Conservation (phyloP, 768 basidiomycete species). For the Boletus vinaceobasis region DNA sequence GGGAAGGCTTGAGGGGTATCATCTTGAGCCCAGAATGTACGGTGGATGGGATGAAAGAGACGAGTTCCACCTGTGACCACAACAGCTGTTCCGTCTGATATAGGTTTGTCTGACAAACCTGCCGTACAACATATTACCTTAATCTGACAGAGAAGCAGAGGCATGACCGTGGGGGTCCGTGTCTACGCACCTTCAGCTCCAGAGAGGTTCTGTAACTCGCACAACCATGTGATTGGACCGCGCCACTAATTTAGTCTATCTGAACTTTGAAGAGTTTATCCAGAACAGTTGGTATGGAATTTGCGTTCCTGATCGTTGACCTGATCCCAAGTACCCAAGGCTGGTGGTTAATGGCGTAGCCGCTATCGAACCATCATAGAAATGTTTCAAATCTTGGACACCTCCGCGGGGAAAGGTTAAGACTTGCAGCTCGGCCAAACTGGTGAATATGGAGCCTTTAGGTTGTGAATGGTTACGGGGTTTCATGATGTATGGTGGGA, state of each 20-base stretch:
- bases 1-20: conserved; percentile 18
- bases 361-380: not conserved
- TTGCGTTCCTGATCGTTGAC: not conserved
- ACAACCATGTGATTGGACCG: conserved; percentile 15
- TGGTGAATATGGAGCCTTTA: not conserved
- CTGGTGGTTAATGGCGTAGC: not conserved
- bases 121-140: conserved; percentile 23
- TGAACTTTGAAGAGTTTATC: not conserved
- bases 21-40: conserved; percentile 12
- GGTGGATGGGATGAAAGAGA: not conserved
- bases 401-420: no score
- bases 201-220: not conserved
- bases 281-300: not conserved
- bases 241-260: not conserved
- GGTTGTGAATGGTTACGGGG: conserved; percentile 1
- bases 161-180: conserved; percentile 6
- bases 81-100: conserved; percentile 12
- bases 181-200: not conserved
- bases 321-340: not conserved
- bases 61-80: not conserved
- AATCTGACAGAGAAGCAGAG: conserved; percentile 16
- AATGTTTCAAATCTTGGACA: not conserved
- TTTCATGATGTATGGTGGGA: not conserved
- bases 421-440: not conserved
- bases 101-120: conserved; percentile 12